Evolutionary conservation across 2,329 filamentous ascomycete species (phyloP).

Genomic region (Clonostachys rhizophaga): DNA sequence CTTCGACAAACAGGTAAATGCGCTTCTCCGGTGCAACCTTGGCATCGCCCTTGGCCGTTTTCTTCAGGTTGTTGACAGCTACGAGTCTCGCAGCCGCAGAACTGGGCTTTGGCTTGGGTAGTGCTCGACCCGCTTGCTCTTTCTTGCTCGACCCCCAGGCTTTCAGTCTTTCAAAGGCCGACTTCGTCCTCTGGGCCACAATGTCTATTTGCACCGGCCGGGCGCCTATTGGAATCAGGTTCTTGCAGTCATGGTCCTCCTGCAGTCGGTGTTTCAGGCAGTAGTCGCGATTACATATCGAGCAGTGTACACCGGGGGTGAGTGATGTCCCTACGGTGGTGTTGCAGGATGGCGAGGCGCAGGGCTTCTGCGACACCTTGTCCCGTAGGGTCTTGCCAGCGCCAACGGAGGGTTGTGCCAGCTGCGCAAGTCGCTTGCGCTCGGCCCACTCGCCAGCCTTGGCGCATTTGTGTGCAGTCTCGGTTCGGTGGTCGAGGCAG

Average conservation of each 20-base stretch:
- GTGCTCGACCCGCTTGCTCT: constrained; percentile 49
- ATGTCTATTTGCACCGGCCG: constrained; percentile 35
- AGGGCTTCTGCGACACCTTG: constrained; percentile 55
- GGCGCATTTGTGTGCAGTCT: constrained; percentile 69
- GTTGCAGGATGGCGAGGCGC: constrained; percentile 62
- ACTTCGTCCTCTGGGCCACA: constrained; percentile 60
- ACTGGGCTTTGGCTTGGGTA: constrained; percentile 60
- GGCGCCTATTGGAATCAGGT: constrained; percentile 57
- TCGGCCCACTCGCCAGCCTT: constrained; percentile 59
- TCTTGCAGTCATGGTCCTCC: constrained; percentile 82
- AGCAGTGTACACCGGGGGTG: constrained; percentile 66
- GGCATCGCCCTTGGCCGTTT: constrained; percentile 83
- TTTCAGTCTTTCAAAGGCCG: constrained; percentile 72
- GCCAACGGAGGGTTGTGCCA: constrained; percentile 48
- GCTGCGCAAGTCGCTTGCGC: constrained; percentile 48
- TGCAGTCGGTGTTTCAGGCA: constrained; percentile 72
- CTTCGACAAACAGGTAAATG: constrained; percentile 88
- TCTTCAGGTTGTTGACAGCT: constrained; percentile 76
- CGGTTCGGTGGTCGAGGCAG: constrained; percentile 90
- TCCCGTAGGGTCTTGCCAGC: constrained; percentile 50
- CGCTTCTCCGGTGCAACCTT: constrained; percentile 77
- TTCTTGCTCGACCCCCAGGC: constrained; percentile 77
- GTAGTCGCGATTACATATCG: constrained; percentile 67
- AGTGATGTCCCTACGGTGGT: constrained; percentile 66
- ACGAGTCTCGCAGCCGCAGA: constrained; percentile 60